These are phyloP conservation scores for Candida adriatica DNA, from an alignment of 805 yeast species.

Conservation along the genomic window DNA sequence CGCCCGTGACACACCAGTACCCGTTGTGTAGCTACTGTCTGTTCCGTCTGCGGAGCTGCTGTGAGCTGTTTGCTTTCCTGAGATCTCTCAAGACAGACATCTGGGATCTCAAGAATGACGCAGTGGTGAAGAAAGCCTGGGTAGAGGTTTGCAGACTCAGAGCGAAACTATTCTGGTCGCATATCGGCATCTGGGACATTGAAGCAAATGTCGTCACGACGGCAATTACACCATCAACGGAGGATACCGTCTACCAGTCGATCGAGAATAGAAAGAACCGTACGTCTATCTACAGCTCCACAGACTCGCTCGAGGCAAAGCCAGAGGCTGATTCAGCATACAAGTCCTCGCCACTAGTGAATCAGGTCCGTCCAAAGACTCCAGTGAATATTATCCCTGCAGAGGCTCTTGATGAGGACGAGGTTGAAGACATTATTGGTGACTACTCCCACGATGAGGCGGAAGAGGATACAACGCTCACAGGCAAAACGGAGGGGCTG, in stretches of 20 bases:
- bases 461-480: conserved; percentile 8
- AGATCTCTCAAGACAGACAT: conserved; percentile 51
- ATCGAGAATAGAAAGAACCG: conserved; percentile 7
- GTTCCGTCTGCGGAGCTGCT: conserved; percentile 67
- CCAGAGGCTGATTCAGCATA: conserved; percentile 4
- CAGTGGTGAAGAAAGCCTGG: conserved; percentile 50
- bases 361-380: conserved; percentile 8
- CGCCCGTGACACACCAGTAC: conserved; percentile 37
- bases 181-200: conserved; percentile 71
- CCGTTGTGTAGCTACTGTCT: conserved; percentile 82
- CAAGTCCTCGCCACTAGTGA: conserved; percentile 15
- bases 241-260: conserved; percentile 13
- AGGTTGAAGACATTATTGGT: conserved; percentile 11
- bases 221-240: conserved; percentile 24
- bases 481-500: conserved; percentile 5
- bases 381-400: conserved; percentile 1
- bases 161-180: conserved; percentile 74
- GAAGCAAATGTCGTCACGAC: conserved; percentile 28
- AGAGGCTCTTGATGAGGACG: background rate
- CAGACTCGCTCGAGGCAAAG: conserved; percentile 12
- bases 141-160: conserved; percentile 56
- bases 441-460: conserved; percentile 13
- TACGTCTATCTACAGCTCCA: conserved; percentile 7
- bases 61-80: conserved; percentile 76
- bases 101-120: conserved; percentile 48